Base-by-base conservation (phyloP, 164 flowering plant genomes). In the Berberis thunbergii region DNA sequence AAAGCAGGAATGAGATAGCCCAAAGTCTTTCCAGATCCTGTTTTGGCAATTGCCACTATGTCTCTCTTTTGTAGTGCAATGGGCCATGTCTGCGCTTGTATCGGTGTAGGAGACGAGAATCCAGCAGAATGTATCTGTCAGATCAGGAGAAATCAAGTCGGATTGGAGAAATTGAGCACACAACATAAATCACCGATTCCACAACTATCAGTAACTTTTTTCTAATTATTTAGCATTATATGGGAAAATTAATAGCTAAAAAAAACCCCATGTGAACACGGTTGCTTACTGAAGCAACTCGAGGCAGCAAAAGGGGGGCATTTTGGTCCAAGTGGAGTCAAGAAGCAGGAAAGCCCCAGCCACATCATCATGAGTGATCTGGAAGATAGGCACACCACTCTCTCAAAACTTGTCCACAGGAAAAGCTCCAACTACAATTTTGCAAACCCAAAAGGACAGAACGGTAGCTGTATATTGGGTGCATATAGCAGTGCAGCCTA, bases 371-470 rank as follows among this genome's bases (percentile, higher is more conserved):
- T 40, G 10, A 11, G 60, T 52, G 54, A 52, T 52, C 26, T 57
- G 60, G 60, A 40, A 26, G 60, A 6, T 26, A 45, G 44, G 12
- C 60, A 11, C 9, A 40, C 44, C 60, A 57, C 41, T 45, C 7
- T 41, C n/a, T 57, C 43, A 57, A 41, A 57, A 57, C 40, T 40
- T 26, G 60, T 57, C 60, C 43, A 57, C 45, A 40, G 9, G 42
- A 57, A 26, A 41, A 57, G 60, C 43, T 57, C 60, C 60, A 57
- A 57, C 60, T 11, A 42, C 41, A 40, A 11, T 57, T 26, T 57
- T 57, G 60, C 60, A 40, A n/a, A 11, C 43, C 60, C 60, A 43
- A 83, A 83, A 85, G 80, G 74, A 77, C 83, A 77, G 79, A 79
- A 72, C 76, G 80, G 72, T 76, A 81, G 81, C 81, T 75, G 60